A percentile compares a stretch with the other conserved stretches of the same genome.
These are phyloP conservation scores for Mimosa bimucronata DNA, from an alignment of 306 rosid species.

Conservation along the genomic window DNA sequence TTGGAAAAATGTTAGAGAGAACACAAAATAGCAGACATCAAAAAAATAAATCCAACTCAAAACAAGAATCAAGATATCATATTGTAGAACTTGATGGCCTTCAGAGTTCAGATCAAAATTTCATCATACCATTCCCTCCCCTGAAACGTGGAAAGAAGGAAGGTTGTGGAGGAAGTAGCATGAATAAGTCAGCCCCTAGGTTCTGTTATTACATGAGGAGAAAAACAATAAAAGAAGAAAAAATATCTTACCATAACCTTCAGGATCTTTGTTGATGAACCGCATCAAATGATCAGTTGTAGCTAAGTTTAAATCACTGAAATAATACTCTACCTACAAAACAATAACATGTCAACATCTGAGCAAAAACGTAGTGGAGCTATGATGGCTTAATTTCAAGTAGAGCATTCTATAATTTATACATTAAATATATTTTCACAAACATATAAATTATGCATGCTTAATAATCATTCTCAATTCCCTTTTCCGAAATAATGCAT, in stretches of 20 bases:
- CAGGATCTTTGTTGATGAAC: constrained; percentile 91
- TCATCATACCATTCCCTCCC: constrained; percentile 28
- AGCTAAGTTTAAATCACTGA: constrained; percentile 94
- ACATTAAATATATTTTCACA: constrained; percentile 20
- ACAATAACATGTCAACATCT: constrained; percentile 19
- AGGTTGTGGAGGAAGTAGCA: constrained; percentile 28
- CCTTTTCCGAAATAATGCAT: constrained; percentile 9
- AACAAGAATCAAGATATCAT: constrained; percentile 26
- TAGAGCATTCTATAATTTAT: constrained; percentile 9
- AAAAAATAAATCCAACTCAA: constrained; percentile 29
- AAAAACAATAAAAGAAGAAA: constrained; percentile 26
- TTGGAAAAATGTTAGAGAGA: constrained; percentile 40
- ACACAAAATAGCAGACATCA: constrained; percentile 25
- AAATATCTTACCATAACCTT: constrained; percentile 77
- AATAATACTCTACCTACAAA: constrained; percentile 96
- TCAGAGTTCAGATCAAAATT: constrained; percentile 23
- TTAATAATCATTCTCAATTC: constrained; percentile 20
- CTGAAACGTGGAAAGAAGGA: constrained; percentile 3
- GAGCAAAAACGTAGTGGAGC: constrained; percentile 36
- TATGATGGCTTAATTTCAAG: constrained; percentile 6
- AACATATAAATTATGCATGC: background rate
- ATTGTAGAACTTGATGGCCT: constrained; percentile 14
- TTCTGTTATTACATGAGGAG: background rate
- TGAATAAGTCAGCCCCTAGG: constrained; percentile 21
- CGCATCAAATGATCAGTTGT: constrained; percentile 98